Percentiles rank a stretch among this genome's conserved stretches.
These are phyloP conservation scores for Trametopsis cervina DNA, from an alignment of 768 basidiomycete species.

Conservation along the genomic window DNA sequence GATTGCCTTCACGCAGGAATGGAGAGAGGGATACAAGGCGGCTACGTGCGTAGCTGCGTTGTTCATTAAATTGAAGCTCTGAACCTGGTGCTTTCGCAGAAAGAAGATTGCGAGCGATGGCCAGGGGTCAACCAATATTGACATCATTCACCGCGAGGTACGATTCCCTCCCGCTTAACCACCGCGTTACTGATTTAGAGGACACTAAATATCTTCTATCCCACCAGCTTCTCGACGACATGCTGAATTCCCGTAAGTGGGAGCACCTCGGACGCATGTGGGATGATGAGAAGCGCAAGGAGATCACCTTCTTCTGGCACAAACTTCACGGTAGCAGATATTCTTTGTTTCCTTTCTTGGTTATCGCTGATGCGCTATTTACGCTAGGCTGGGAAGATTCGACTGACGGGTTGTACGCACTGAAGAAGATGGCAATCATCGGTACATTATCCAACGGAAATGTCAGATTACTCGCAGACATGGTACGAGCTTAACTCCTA, in stretches of 20 bases:
- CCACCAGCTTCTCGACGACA: conserved; percentile 46
- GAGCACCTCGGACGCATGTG: conserved; percentile 36
- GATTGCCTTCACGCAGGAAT: conserved; percentile 46
- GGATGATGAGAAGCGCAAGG: conserved; percentile 34
- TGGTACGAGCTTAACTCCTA: conserved; percentile 31
- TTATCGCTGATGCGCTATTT: not conserved
- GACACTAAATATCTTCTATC: not conserved
- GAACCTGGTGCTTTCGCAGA: conserved; percentile 24
- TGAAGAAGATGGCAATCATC: conserved; percentile 47
- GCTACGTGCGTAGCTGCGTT: conserved; percentile 33
- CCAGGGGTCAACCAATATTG: conserved; percentile 42
- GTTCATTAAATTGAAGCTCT: not conserved
- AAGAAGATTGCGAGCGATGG: conserved; percentile 36
- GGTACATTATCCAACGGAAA: conserved; percentile 60
- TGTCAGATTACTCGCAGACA: conserved; percentile 50
- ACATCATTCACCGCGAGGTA: conserved; percentile 51
- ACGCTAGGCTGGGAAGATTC: conserved; percentile 51
- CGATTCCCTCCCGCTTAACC: not conserved
- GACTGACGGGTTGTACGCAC: conserved; percentile 36
- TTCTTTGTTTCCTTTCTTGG: not conserved
- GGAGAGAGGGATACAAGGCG: conserved; percentile 45
- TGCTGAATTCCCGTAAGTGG: conserved; percentile 48
- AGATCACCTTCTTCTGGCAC: conserved; percentile 54
- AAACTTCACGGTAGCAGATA: conserved; percentile 37
- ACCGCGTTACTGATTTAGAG: not conserved